Conservation (phyloP, 768 basidiomycete species). For the Mycena vitilis region DNA sequence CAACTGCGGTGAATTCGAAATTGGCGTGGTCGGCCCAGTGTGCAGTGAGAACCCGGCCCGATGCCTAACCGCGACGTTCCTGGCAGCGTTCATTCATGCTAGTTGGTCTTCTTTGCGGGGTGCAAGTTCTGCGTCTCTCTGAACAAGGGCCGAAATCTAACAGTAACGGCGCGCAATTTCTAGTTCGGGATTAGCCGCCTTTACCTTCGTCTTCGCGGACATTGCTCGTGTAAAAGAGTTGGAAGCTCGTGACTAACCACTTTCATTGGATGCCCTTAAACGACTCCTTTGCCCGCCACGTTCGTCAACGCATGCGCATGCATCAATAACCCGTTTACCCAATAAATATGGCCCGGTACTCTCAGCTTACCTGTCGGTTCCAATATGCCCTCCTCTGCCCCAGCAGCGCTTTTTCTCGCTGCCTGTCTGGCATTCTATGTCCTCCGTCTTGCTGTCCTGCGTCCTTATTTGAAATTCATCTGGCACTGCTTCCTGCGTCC, state of each 20-base stretch:
- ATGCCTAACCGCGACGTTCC: no score
- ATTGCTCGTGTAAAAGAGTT: neutral
- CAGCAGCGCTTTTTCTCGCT: conserved; percentile 19
- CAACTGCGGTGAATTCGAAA: no score
- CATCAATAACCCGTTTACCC: neutral
- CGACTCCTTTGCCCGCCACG: conserved; percentile 17
- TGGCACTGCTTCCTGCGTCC: conserved; percentile 64
- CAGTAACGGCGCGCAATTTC: neutral
- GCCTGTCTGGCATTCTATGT: conserved; percentile 30
- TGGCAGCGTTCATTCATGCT: no score
- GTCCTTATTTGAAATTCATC: conserved; percentile 57
- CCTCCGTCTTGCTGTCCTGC: conserved; percentile 40
- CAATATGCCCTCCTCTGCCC: conserved; percentile 10
- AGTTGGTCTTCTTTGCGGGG: no score
- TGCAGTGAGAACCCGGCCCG: no score
- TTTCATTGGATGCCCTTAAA: no score
- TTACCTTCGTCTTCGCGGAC: neutral
- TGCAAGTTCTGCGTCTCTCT: no score
- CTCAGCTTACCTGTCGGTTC: neutral
- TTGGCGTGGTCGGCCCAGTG: no score
- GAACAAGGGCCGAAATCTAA: neutral
- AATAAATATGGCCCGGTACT: conserved; percentile 22
- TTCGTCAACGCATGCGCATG: conserved; percentile 28
- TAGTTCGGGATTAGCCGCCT: neutral
- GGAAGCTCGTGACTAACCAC: conserved; percentile 10